Evolutionary conservation across 2,329 filamentous ascomycete genomes (phyloP).

Genomic region (Colletotrichum incanum): DNA sequence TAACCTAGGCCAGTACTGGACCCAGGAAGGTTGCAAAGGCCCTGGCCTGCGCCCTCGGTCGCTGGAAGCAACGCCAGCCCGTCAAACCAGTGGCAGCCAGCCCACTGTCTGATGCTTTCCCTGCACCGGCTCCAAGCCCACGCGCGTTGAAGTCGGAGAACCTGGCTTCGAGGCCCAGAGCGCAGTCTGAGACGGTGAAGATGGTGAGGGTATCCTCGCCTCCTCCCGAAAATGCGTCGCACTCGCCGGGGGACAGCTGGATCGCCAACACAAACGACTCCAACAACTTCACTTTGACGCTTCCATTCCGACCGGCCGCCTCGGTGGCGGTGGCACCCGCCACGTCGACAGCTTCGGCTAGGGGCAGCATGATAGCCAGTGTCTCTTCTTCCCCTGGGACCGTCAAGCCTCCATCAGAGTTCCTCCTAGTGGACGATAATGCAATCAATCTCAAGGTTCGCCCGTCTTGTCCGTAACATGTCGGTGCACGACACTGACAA

Average conservation of each 20-base stretch:
- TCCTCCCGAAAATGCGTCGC: not conserved
- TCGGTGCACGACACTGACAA: not conserved
- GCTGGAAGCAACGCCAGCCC: constrained; percentile 38
- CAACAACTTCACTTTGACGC: constrained; percentile 34
- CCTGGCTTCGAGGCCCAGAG: constrained; percentile 8
- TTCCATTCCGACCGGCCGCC: constrained; percentile 31
- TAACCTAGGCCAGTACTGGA: constrained; percentile 27
- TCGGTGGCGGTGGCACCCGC: not conserved
- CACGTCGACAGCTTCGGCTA: not conserved
- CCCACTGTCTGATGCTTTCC: constrained; percentile 17
- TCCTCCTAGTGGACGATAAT: constrained; percentile 56
- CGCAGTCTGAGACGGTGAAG: constrained; percentile 37
- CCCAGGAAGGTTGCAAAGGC: constrained; percentile 45
- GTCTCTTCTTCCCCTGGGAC: not conserved
- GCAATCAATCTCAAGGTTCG: constrained; percentile 52
- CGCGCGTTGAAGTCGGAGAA: constrained; percentile 10
- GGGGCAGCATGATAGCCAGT: not conserved
- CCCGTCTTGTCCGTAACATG: too few species aligned
- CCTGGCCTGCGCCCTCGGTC: constrained; percentile 37
- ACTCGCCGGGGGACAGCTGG: constrained; percentile 19
- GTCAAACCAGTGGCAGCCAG: constrained; percentile 11
- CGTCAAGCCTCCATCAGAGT: constrained; percentile 33
- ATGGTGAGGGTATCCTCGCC: constrained; percentile 13
- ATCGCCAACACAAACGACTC: constrained; percentile 12
- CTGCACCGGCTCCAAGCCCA: not conserved